These are phyloP conservation scores for Kwoniella newhampshirensis DNA, from an alignment of 768 basidiomycete species.

Conservation along the genomic window DNA sequence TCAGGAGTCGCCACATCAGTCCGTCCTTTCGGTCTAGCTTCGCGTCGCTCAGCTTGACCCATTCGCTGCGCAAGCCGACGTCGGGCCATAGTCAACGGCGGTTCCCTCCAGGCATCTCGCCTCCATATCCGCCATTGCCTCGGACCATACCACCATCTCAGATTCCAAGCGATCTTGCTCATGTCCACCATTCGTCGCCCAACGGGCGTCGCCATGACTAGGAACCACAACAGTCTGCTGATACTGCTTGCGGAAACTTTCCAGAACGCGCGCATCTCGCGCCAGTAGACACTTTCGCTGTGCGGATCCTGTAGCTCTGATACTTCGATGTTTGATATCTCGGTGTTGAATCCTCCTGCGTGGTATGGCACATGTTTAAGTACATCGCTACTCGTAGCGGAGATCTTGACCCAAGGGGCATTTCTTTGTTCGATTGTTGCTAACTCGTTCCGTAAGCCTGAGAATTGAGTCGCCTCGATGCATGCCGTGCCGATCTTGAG, in stretches of 20 bases:
- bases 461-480: constrained; percentile 44
- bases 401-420: constrained; percentile 39
- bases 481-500: constrained; percentile 48
- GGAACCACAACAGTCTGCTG: constrained; percentile 13
- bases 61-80: constrained; percentile 5
- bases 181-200: constrained; percentile 17
- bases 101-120: constrained; percentile 35
- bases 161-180: constrained; percentile 8
- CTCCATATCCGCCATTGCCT: constrained; percentile 42
- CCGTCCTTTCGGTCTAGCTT: not conserved
- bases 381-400: constrained; percentile 20
- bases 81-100: constrained; percentile 13
- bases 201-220: constrained; percentile 27
- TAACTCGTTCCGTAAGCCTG: constrained; percentile 43
- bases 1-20: not conserved
- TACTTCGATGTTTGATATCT: constrained; percentile 43
- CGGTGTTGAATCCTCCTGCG: constrained; percentile 36
- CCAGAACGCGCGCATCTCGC: constrained; percentile 34
- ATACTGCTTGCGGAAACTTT: constrained; percentile 8
- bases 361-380: constrained; percentile 6
- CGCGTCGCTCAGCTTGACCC: constrained; percentile 1
- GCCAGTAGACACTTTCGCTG: constrained; percentile 27
- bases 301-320: constrained; percentile 25
- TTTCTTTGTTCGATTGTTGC: constrained; percentile 26
- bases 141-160: constrained; percentile 48